Evolutionary conservation across 345 rosid genomes (phyloP), one percentile per base, ranked within the genome.

Genomic region (Ricinus communis): DNA sequence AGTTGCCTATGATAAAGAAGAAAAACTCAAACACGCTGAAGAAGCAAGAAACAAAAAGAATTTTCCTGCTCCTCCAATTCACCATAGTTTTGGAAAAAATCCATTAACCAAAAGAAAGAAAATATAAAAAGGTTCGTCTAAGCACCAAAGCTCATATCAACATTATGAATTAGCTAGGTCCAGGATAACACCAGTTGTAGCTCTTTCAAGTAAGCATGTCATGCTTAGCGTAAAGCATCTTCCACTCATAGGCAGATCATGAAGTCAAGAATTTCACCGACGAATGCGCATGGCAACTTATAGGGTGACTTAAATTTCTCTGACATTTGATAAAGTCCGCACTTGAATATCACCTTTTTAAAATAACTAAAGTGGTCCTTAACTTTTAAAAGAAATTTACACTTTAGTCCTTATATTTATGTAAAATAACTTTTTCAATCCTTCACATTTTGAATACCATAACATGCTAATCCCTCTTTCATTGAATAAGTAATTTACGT

Each of bases 1-100:
- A 71, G 82, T 77, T 45, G 89, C 91, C 98, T 90, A 79, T 49
- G 68, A 45, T 54, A 84, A 78, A n/a, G n/a, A 52, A 68, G 18
- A 45, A 19, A 72, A 52, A 71, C 50, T 11, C 13, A n/a, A 43
- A 55, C 30, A 53, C 19, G 18, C 68, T 61, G 50, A 61, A 76
- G 60, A 3, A 15, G 13, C 28, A 19, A 30, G 24, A 30, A 33
- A 50, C 1, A 52, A 53, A 28, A 65, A 36, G 66, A 27, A 33
- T 38, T 38, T 62, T 0, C 22, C 19, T 13, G 28, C 27, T 63
- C n/a, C 10, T 45, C 53, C 68, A 64, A 24, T 5, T 24, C 30
- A 13, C 5, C 3, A 25, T 2, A 24, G 31, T 55, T 9, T 25
- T 18, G 25, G 25, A 1, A 24, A 12, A 55, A 16, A 59, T 31